phyloP scores from a whole-genome alignment of 805 yeast genomes.

The Candida broadrunensis region DNA sequence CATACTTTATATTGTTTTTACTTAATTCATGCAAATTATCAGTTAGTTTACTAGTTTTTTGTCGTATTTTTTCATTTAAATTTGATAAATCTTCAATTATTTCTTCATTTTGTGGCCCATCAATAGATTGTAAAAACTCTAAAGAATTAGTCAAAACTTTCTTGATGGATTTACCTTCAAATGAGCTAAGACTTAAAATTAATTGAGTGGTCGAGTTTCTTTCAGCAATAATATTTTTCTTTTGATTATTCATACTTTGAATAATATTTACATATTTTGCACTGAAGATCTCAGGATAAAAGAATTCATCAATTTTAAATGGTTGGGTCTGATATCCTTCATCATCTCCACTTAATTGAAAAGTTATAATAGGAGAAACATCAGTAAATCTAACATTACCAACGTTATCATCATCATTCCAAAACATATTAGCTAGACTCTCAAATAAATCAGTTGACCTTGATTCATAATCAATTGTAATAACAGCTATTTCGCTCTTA shows the following conservation, averaged over 20 bases:
- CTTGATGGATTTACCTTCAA: slow-evolving; percentile 37
- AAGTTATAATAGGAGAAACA: slow-evolving; percentile 29
- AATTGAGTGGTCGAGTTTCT: slow-evolving; percentile 19
- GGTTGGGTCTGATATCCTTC: slow-evolving; percentile 14
- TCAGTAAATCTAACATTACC: slow-evolving; percentile 25
- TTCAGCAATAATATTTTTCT: slow-evolving; percentile 11
- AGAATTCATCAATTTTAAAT: slow-evolving; percentile 23
- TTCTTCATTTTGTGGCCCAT: slow-evolving; percentile 7
- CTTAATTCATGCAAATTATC: slow-evolving; percentile 16
- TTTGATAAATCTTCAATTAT: slow-evolving; percentile 9
- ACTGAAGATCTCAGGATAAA: slow-evolving; percentile 36
- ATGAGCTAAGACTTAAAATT: slow-evolving; percentile 31
- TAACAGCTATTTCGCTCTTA: slow-evolving; percentile 19
- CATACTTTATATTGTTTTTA: slow-evolving; percentile 12
- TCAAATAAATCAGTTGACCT: slow-evolving; percentile 24
- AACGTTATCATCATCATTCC: slow-evolving; percentile 28
- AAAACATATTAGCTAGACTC: slow-evolving; percentile 33
- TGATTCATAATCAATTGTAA: slow-evolving; percentile 32
- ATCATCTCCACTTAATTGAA: slow-evolving; percentile 27
- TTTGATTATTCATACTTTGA: slow-evolving; percentile 15
- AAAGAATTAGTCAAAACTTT: slow-evolving; percentile 21
- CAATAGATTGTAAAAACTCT: slow-evolving; percentile 11
- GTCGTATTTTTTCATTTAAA: slow-evolving; percentile 17
- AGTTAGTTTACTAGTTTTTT: slow-evolving; percentile 12
- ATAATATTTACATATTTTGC: slow-evolving; percentile 17